Percentiles rank a stretch among this genome's conserved stretches.
phyloP scores from a whole-genome alignment of 805 yeast species.

The Spencermartinsiella europaea region DNA sequence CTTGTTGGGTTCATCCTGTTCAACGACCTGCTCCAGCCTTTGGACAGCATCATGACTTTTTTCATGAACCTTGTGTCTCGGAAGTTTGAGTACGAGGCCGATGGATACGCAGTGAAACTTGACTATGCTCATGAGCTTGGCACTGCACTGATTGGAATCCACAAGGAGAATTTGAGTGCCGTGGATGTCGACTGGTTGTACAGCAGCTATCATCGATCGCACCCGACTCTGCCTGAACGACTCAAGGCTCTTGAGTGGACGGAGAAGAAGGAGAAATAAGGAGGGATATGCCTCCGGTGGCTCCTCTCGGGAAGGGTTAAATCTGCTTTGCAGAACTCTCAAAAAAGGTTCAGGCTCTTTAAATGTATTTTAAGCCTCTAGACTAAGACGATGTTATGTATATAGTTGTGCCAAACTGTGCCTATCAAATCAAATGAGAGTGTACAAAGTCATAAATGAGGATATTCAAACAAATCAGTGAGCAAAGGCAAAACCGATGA shows the following conservation, averaged over 20 bases:
- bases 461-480: too few relatives aligned
- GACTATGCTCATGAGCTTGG: slow-evolving; percentile 69
- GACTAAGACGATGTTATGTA: too few relatives aligned
- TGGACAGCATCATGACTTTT: slow-evolving; percentile 65
- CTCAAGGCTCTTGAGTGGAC: slow-evolving; percentile 54
- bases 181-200: slow-evolving; percentile 86
- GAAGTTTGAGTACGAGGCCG: slow-evolving; percentile 91
- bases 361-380: too few relatives aligned
- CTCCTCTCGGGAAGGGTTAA: too few relatives aligned
- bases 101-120: slow-evolving; percentile 68
- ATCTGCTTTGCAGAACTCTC: slow-evolving; percentile 1
- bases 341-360: too few relatives aligned
- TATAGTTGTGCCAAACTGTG: too few relatives aligned
- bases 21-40: slow-evolving; percentile 70
- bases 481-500: too few relatives aligned
- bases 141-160: slow-evolving; percentile 66
- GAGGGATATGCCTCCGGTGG: too few relatives aligned
- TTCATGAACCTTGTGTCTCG: slow-evolving; percentile 68
- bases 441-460: too few relatives aligned
- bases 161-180: slow-evolving; percentile 76
- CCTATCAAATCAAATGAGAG: too few relatives aligned
- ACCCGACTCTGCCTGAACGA: slow-evolving; percentile 90
- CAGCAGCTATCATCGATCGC: slow-evolving; percentile 84
- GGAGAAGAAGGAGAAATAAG: slow-evolving; percentile 16
- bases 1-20: slow-evolving; percentile 79